Percentiles rank a stretch among this genome's conserved stretches.
phyloP scores from a whole-genome alignment of 78 protist species.

The Diacronema lutheri region DNA sequence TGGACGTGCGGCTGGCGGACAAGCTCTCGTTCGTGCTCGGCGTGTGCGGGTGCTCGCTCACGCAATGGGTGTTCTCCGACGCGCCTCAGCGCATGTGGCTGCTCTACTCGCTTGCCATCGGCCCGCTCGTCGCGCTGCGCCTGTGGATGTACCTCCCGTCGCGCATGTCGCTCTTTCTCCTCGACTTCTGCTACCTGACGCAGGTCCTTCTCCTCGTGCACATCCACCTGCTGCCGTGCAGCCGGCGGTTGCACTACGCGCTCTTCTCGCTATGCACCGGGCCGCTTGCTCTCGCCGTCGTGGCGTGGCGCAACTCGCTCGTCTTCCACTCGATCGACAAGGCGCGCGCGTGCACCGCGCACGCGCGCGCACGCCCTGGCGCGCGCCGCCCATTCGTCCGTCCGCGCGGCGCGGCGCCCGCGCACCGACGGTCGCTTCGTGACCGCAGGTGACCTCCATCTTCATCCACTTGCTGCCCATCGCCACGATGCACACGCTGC shows the following conservation, averaged over 20 bases:
- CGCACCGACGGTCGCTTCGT: background rate
- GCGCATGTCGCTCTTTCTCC: background rate
- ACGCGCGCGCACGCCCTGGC: too few relatives aligned
- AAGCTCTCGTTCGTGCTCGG: conserved; percentile 4
- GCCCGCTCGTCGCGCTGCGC: background rate
- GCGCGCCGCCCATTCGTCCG: too few relatives aligned
- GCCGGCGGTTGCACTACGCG: too few relatives aligned
- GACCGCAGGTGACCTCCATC: background rate
- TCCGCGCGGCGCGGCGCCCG: background rate
- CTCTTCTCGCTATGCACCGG: background rate
- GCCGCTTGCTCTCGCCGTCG: conserved; percentile 18
- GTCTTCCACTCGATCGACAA: conserved; percentile 40
- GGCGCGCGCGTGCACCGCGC: too few relatives aligned
- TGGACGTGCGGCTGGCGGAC: background rate
- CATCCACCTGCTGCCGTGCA: background rate
- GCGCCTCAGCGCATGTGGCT: background rate
- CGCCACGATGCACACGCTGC: background rate
- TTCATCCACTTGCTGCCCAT: conserved; percentile 15
- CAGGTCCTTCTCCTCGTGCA: background rate
- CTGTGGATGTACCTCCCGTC: background rate
- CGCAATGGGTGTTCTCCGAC: background rate
- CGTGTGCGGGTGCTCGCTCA: background rate
- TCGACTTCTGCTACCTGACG: conserved; percentile 35
- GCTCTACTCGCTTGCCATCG: background rate
- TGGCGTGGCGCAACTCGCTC: conserved; percentile 33